Conservation (phyloP, 345 rosid species). For the Brassica nigra region DNA sequence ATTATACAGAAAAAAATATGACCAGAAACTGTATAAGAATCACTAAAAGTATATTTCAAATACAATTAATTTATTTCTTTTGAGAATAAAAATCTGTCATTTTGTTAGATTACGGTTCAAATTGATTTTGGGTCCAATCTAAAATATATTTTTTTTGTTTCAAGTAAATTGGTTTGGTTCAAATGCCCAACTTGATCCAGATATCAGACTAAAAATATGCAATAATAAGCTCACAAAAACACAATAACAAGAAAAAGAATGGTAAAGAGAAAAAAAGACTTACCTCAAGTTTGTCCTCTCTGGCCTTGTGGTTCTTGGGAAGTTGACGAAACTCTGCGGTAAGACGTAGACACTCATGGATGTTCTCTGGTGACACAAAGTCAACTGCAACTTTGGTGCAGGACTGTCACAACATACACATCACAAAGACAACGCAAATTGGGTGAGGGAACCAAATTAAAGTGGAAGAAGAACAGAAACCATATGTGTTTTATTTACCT, state of each 20-base stretch:
- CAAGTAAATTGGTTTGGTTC: neutral
- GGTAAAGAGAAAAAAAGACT: neutral
- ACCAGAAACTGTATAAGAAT: no score
- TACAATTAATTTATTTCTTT: neutral
- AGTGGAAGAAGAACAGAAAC: neutral
- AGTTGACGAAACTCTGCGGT: conserved; percentile 86
- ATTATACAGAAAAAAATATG: no score
- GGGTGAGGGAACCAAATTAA: neutral
- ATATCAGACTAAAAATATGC: neutral
- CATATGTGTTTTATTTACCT: conserved; percentile 50
- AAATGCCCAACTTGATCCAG: neutral
- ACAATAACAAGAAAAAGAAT: neutral
- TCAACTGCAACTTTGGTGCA: conserved; percentile 94
- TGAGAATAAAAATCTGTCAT: neutral
- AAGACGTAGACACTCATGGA: conserved; percentile 68
- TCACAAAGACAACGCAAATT: neutral
- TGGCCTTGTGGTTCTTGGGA: conserved; percentile 73
- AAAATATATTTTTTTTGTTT: neutral
- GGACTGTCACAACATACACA: conserved; percentile 48
- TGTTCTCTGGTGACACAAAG: conserved; percentile 89
- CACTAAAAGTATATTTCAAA: no score
- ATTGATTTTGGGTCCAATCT: neutral
- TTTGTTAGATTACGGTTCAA: neutral
- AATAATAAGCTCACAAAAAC: neutral
- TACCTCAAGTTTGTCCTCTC: conserved; percentile 98